Base-by-base conservation (phyloP, 352 stramenopile genomes). In the Blastocystis sp. region DNA sequence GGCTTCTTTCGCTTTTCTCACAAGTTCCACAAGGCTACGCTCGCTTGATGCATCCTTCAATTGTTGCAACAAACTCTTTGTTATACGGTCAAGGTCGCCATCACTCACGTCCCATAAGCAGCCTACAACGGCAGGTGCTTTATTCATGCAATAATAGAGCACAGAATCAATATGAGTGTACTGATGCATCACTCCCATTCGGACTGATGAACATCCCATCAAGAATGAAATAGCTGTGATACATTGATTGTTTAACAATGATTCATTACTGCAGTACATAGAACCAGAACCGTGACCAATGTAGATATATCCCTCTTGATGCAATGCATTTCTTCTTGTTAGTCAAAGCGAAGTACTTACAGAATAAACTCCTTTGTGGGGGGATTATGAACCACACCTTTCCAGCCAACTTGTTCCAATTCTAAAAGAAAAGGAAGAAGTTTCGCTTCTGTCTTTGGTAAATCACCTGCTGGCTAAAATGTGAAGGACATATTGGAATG, bases 91-190 rank as follows among this genome's bases (percentile, higher is more conserved):
- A 23, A 84, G 20, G 20, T 84, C 73, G 2, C 73, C 73, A 20
- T 84, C 73, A 43, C 73, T 84, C n/a, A 84, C 73, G 41, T 84
- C 73, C 73, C 73, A 84, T 5, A 84, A 41, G 54, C 73, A 84
- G 1, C 73, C 66, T 6, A 84, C 73, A 20, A 66, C 50, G 18
- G 43, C 50, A 7, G 73, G 73, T 7, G 50, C 26, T 23, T 23
- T 23, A n/a, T 66, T 39, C 26, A 84, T 13, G 2, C 45, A 8
- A 23, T 84, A 84, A 45, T 84, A 84, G 1, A 84, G 2, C 0
- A 53, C 43, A 5, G 73, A 47, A 11, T 64, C 73, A 3, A 66
- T 41, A 5, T 45, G 66, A n/a, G 50, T 59, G 50, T n/a, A 59
- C 20, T 73, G 29, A 13, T 59, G 13, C 50, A 59, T n/a, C 47